phyloP scores from a whole-genome alignment of 2,329 filamentous ascomycete species.

The Microdochium bolleyi region DNA sequence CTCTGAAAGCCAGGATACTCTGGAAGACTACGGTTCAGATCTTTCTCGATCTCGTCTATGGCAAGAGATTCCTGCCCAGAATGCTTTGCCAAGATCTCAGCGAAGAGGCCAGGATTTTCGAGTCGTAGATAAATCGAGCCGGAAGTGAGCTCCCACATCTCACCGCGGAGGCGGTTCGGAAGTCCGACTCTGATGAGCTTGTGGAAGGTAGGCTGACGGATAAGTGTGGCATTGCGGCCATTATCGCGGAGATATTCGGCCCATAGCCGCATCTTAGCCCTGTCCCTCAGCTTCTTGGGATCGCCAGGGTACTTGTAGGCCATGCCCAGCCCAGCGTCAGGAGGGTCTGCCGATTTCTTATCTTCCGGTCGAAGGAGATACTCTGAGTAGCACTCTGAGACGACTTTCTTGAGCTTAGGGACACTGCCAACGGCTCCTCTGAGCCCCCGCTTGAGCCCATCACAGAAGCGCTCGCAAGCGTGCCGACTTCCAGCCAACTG shows the following conservation, averaged over 20 bases:
- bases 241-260: slow-evolving; percentile 95
- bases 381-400: slow-evolving; percentile 85
- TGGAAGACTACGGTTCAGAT: slow-evolving; percentile 89
- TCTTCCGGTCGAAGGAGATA: slow-evolving; percentile 61
- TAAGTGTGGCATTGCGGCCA: slow-evolving; percentile 82
- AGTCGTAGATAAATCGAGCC: slow-evolving; percentile 84
- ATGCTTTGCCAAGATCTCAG: slow-evolving; percentile 76
- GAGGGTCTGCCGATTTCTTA: slow-evolving; percentile 55
- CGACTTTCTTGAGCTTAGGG: slow-evolving; percentile 72
- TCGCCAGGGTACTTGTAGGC: slow-evolving; percentile 93
- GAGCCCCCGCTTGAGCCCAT: slow-evolving; percentile 85
- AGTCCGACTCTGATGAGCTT: slow-evolving; percentile 93
- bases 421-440: slow-evolving; percentile 83
- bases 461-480: slow-evolving; percentile 91
- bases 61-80: slow-evolving; percentile 83
- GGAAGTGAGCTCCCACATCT: slow-evolving; percentile 93
- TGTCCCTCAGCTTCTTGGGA: slow-evolving; percentile 83
- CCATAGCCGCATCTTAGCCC: slow-evolving; percentile 97
- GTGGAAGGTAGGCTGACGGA: slow-evolving; percentile 95
- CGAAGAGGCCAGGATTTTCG: slow-evolving; percentile 75
- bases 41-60: slow-evolving; percentile 98
- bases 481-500: slow-evolving; percentile 84
- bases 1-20: slow-evolving; percentile 98
- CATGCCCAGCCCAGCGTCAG: slow-evolving; percentile 91
- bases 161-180: slow-evolving; percentile 84